These are phyloP conservation scores for Selaginella moellendorffii DNA, from an alignment of 75 land plant genomes.

Conservation along the genomic window DNA sequence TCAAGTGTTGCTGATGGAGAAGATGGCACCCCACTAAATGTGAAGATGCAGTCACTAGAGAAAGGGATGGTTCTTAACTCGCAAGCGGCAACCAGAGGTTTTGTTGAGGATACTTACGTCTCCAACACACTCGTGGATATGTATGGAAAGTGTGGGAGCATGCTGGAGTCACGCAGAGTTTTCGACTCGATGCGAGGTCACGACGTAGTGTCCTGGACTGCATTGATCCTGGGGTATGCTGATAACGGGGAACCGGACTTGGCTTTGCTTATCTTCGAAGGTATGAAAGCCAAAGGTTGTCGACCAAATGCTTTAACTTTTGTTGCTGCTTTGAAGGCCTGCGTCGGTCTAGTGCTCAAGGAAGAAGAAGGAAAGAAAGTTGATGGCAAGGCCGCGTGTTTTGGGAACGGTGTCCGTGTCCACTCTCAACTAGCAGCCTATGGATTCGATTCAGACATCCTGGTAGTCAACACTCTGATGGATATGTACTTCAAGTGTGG, in stretches of 20 bases:
- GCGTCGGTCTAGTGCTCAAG: background rate
- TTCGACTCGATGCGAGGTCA: slow-evolving; percentile 1
- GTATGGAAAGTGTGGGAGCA: slow-evolving; percentile 7
- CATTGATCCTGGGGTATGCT: background rate
- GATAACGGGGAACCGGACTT: background rate
- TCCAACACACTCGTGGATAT: slow-evolving; percentile 3
- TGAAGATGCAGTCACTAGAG: background rate
- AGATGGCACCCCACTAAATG: background rate
- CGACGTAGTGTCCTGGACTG: background rate
- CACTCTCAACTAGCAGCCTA: background rate
- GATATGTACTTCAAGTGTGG: slow-evolving; percentile 9
- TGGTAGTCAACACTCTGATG: slow-evolving; percentile 3
- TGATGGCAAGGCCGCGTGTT: background rate
- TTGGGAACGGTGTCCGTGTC: background rate
- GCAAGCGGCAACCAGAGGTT: background rate
- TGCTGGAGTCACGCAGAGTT: background rate
- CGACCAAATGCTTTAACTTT: slow-evolving; percentile 1
- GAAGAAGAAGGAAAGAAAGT: background rate
- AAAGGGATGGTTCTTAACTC: background rate
- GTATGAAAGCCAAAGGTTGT: background rate
- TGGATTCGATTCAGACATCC: background rate
- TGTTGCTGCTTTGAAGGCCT: slow-evolving; percentile 8
- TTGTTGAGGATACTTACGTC: background rate
- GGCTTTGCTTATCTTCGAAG: background rate
- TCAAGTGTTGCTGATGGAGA: background rate